Evolutionary conservation across 805 yeast genomes (phyloP).

Genomic region (Candida boleticola): DNA sequence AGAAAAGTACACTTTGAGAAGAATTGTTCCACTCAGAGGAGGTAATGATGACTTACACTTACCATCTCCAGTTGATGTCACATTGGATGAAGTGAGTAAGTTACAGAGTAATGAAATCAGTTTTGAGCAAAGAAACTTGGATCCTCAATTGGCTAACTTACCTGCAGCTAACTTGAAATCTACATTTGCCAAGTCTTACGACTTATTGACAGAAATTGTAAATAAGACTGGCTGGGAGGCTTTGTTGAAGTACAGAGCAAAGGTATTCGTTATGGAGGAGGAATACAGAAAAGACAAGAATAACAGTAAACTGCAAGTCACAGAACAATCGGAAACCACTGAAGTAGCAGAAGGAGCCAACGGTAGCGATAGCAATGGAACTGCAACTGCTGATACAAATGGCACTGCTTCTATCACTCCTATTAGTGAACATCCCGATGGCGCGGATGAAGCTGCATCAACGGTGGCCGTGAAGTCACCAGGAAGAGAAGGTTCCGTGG

Average conservation of each 20-base stretch:
- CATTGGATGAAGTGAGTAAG: conserved; percentile 64
- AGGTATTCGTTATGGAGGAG: conserved; percentile 49
- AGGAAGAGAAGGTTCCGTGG: conserved; percentile 9
- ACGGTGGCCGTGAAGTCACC: conserved; percentile 3
- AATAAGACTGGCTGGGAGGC: conserved; percentile 47
- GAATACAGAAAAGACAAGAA: conserved; percentile 42
- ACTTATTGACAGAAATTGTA: conserved; percentile 43
- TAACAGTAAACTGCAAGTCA: conserved; percentile 8
- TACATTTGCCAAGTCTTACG: conserved; percentile 45
- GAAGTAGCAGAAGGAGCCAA: conserved; percentile 11
- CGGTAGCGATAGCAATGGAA: conserved; percentile 5
- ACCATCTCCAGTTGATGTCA: conserved; percentile 75
- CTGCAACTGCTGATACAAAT: conserved; percentile 9
- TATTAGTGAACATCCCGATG: conserved; percentile 15
- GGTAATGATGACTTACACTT: conserved; percentile 59
- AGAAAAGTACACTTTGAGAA: conserved; percentile 60
- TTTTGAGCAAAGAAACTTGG: conserved; percentile 63
- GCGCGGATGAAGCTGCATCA: conserved; percentile 7
- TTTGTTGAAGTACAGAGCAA: conserved; percentile 43
- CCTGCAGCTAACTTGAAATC: conserved; percentile 68
- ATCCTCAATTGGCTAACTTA: conserved; percentile 56
- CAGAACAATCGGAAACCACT: conserved; percentile 6
- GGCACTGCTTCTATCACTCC: conserved; percentile 39
- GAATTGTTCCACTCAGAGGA: conserved; percentile 53
- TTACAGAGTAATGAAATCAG: conserved; percentile 65